Conservation (phyloP, 305 asterid genomes). For the Euphrasia arctica region DNA sequence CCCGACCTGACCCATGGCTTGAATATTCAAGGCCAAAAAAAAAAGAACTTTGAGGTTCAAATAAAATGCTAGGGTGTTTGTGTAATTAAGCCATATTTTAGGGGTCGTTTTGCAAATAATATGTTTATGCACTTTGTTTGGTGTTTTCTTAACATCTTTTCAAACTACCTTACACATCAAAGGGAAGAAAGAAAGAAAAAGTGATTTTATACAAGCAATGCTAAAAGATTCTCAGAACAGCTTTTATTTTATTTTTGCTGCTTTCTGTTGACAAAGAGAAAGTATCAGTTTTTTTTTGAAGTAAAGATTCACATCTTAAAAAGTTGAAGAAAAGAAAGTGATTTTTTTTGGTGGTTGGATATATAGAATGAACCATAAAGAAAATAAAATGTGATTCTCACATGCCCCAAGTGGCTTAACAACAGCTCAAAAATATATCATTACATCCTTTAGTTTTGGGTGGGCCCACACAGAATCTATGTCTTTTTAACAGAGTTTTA, state of each 20-base stretch:
- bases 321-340: neutral
- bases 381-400: neutral
- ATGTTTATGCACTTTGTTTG: too few relatives aligned
- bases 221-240: conserved; percentile 16
- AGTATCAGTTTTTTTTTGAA: neutral
- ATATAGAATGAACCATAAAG: too few relatives aligned
- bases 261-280: conserved; percentile 5
- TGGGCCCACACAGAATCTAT: conserved; percentile 1
- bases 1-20: too few relatives aligned
- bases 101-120: neutral
- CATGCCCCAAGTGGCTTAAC: neutral
- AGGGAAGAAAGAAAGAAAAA: too few relatives aligned
- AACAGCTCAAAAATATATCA: neutral
- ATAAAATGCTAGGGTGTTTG: neutral
- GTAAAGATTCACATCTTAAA: conserved; percentile 5
- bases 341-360: neutral
- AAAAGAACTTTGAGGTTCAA: neutral
- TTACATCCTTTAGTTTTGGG: neutral
- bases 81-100: neutral
- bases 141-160: neutral
- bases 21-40: neutral
- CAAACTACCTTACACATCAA: neutral
- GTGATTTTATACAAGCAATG: too few relatives aligned
- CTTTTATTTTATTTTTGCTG: conserved; percentile 18
- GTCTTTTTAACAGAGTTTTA: neutral